Base-by-base conservation (phyloP, 2,329 filamentous ascomycete species). In the Hymenoscyphus fructigenus region DNA sequence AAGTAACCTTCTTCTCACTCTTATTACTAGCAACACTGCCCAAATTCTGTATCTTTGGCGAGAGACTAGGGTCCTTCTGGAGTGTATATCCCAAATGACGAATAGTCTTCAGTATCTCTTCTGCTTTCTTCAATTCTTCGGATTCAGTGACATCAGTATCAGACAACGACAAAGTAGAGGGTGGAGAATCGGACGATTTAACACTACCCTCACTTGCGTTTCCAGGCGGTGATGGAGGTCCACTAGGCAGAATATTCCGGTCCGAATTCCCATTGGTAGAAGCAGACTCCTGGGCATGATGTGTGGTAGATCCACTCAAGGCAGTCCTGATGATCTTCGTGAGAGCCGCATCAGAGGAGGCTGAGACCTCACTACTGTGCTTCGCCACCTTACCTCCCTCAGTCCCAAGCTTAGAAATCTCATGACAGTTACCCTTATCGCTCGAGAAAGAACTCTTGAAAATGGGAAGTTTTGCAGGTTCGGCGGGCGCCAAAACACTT, bases 1-100 rank as follows among this genome's bases (percentile, higher is more conserved):
- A 85, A 12, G 47, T 69, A 6, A 71, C 66, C 60, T 70, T 65
- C 23, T 73, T 69, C 9, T 72, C 67, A 64, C 71, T 75, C 61
- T 69, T 75, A 36, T 69, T 71, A 61, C 72, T 68, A 38, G 70
- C 67, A 23, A 57, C 62, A 20, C 71, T 74, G 23, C 70, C 72
- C n/a, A 62, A 9, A 38, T 72, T 74, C 14, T 68, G 67, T 17
- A 60, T 56, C 57, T 69, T 69, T 4, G 69, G 62, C 50, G 66
- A 59, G 57, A 62, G 58, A 23, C 62, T 63, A 26, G 66, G 65
- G 26, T 72, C 67, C 36, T 69, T 71, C 34, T 68, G 64, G 17
- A 75, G 56, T 50, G 64, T 72, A 38, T 68, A 75, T 2, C 72
- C 73, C 9, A 70, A 50, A 36, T 71, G 61, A 2, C 64, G 67